phyloP scores from a whole-genome alignment of 1,139 yeast genomes.

The Geotrichum klebahnii region DNA sequence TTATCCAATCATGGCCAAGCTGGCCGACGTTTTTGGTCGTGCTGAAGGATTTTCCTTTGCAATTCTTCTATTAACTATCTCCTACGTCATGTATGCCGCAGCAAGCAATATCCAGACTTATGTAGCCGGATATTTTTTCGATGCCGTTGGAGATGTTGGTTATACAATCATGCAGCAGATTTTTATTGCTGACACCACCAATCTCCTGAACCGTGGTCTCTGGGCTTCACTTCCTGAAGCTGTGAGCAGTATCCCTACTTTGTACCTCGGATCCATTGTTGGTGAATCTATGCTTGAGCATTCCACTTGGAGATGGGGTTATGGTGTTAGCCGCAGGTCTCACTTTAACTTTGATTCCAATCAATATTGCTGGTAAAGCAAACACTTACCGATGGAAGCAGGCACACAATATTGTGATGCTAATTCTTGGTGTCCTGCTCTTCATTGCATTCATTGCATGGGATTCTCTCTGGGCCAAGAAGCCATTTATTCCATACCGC shows the following conservation, averaged over 20 bases:
- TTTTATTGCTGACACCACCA: conserved; percentile 44
- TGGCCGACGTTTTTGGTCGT: conserved; percentile 43
- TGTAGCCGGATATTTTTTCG: conserved; percentile 39
- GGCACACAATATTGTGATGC: conserved; percentile 19
- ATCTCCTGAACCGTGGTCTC: conserved; percentile 40
- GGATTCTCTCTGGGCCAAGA: conserved; percentile 19
- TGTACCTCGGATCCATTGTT: conserved; percentile 26
- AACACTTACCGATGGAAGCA: conserved; percentile 19
- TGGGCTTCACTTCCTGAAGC: conserved; percentile 24
- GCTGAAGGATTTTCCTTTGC: conserved; percentile 41
- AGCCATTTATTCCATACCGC: conserved; percentile 22
- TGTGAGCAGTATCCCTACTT: conserved; percentile 19
- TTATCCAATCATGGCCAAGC: conserved; percentile 43
- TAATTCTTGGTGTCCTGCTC: conserved; percentile 17
- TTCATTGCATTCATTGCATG: conserved; percentile 13
- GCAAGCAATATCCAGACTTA: conserved; percentile 37
- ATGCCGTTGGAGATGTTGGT: conserved; percentile 41
- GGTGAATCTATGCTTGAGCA: conserved; percentile 23
- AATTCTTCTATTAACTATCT: conserved; percentile 34
- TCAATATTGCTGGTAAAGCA: conserved; percentile 23
- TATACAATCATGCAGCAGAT: conserved; percentile 40
- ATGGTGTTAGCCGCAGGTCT: conserved; percentile 42
- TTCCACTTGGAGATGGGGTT: conserved; percentile 58
- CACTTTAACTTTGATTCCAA: conserved; percentile 24
- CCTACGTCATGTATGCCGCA: conserved; percentile 39